phyloP scores from a whole-genome alignment of 2,329 filamentous ascomycete genomes.

The Triangularia setosa region DNA sequence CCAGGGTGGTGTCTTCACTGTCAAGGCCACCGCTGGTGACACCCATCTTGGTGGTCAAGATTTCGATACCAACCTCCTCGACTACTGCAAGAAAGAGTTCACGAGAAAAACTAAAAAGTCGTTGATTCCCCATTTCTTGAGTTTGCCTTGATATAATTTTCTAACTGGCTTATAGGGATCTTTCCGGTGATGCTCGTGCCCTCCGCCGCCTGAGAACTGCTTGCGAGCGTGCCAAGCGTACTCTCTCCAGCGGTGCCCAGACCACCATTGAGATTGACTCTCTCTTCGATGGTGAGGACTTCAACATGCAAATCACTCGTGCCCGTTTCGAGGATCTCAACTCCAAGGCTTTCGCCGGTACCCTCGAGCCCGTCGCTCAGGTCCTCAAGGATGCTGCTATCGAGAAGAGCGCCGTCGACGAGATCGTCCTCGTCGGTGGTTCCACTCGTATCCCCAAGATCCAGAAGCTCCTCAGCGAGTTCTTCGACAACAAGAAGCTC shows the following conservation, averaged over 20 bases:
- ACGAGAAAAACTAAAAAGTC: constrained; percentile 68
- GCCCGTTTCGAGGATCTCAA: constrained; percentile 99
- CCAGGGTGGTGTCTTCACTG: constrained; percentile 98
- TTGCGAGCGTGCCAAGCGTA: constrained; percentile 99
- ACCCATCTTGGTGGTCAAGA: constrained; percentile 94
- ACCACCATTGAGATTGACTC: constrained; percentile 99
- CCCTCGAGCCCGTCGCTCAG: constrained; percentile 91
- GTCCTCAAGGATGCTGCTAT: constrained; percentile 89
- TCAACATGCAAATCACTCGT: constrained; percentile 95
- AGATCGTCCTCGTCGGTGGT: constrained; percentile 98
- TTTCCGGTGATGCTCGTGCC: constrained; percentile 81
- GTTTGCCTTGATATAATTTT: constrained; percentile 18
- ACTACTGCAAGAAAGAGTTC: constrained; percentile 97
- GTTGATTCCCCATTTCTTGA: not conserved
- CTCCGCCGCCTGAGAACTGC: constrained; percentile 94
- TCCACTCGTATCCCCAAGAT: constrained; percentile 98
- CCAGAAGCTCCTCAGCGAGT: constrained; percentile 98
- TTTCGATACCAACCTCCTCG: constrained; percentile 93
- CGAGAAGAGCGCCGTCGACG: constrained; percentile 88
- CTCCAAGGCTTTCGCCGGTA: constrained; percentile 89
- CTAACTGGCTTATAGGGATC: constrained; percentile 37
- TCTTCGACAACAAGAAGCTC: constrained; percentile 99
- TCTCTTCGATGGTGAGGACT: constrained; percentile 96
- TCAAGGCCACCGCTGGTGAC: constrained; percentile 97
- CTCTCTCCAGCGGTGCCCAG: constrained; percentile 93